Evolutionary conservation across 176 grass and related monocot species (phyloP).

Genomic region (Elymus sibiricus): DNA sequence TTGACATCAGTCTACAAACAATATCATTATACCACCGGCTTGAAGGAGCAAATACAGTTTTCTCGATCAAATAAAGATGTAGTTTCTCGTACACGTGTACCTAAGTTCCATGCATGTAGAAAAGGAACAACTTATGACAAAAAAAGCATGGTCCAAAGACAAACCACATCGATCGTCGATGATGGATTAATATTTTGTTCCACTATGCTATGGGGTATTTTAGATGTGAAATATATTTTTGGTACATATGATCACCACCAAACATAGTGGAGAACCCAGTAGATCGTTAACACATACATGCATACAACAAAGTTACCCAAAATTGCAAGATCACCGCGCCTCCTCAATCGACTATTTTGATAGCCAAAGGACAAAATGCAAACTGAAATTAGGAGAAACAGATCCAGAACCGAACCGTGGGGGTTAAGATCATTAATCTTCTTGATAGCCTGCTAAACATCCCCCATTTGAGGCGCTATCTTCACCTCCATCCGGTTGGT

Average conservation of each 20-base stretch:
- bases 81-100: slow-evolving; percentile 25
- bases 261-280: neutral
- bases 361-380: neutral
- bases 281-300: neutral
- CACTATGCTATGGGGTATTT: neutral
- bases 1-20: neutral
- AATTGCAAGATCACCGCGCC: neutral
- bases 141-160: neutral
- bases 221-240: neutral
- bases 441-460: slow-evolving; percentile 71
- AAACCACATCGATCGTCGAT: neutral
- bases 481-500: slow-evolving; percentile 83
- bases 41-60: neutral
- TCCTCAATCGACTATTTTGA: no score
- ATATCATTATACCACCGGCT: neutral
- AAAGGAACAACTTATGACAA: neutral
- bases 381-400: neutral
- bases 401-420: slow-evolving; percentile 40
- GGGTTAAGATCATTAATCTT: slow-evolving; percentile 58
- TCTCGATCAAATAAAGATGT: neutral
- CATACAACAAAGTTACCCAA: slow-evolving; percentile 10
- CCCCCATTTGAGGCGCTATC: slow-evolving; percentile 64
- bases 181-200: neutral
- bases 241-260: neutral
- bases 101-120: slow-evolving; percentile 12